Conservation (phyloP, 352 stramenopile genomes). For the Peronospora farinosa region DNA sequence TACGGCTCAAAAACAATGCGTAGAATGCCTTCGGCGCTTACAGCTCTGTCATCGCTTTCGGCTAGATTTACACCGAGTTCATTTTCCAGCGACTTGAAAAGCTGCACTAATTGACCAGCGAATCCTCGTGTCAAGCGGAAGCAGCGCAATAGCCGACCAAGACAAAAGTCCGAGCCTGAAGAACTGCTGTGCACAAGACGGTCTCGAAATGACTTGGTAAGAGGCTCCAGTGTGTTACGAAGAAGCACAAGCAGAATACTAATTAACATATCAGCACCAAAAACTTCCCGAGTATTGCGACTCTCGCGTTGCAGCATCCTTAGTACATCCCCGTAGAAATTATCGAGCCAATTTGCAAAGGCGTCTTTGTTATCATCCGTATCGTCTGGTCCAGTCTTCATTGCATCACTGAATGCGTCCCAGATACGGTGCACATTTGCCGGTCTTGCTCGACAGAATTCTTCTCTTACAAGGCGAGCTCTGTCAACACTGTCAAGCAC, state of each 20-base stretch:
- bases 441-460: constrained; percentile 42
- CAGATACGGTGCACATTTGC: constrained; percentile 50
- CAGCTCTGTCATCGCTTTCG: constrained; percentile 2
- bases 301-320: constrained; percentile 54
- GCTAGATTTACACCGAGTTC: constrained; percentile 13
- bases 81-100: constrained; percentile 37
- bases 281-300: constrained; percentile 39
- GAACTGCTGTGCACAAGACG: constrained; percentile 30
- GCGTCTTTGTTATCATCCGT: constrained; percentile 4
- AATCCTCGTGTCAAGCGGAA: constrained; percentile 47
- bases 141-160: constrained; percentile 34
- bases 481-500: constrained; percentile 47
- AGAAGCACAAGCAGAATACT: constrained; percentile 42
- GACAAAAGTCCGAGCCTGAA: constrained; percentile 19
- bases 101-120: constrained; percentile 34
- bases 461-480: constrained; percentile 34
- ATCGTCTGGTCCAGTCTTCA: constrained; percentile 10
- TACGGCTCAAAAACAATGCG: constrained; percentile 46
- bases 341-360: constrained; percentile 44
- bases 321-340: constrained; percentile 51
- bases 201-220: constrained; percentile 50
- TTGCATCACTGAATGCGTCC: constrained; percentile 37
- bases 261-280: constrained; percentile 24
- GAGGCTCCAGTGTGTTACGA: constrained; percentile 38
- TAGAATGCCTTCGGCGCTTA: constrained; percentile 12